phyloP scores from a whole-genome alignment of 805 yeast species.

The Metahyphopichia silvanorum region DNA sequence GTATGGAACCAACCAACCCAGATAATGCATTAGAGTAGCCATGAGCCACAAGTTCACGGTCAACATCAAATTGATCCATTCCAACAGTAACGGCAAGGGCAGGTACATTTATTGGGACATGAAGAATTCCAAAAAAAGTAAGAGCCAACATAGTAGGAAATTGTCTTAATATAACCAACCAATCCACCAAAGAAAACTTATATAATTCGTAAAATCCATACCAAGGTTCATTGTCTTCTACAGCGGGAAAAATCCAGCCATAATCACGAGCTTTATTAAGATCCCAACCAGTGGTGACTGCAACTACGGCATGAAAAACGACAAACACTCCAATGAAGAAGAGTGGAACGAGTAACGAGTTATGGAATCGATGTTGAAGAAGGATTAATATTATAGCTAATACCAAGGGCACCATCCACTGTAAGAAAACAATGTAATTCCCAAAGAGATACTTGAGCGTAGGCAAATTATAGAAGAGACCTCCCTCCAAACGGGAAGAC shows the following conservation, averaged over 20 bases:
- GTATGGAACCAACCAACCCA: slow-evolving; percentile 84
- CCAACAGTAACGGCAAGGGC: slow-evolving; percentile 90
- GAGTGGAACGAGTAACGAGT: slow-evolving; percentile 75
- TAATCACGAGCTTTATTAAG: slow-evolving; percentile 57
- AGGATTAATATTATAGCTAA: slow-evolving; percentile 60
- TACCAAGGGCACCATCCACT: slow-evolving; percentile 67
- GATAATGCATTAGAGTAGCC: slow-evolving; percentile 86
- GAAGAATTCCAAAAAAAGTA: slow-evolving; percentile 92
- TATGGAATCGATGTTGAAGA: slow-evolving; percentile 52
- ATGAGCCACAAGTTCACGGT: slow-evolving; percentile 90
- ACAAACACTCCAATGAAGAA: slow-evolving; percentile 72
- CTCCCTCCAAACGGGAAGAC: slow-evolving; percentile 74
- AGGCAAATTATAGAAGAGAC: slow-evolving; percentile 58
- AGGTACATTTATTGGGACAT: slow-evolving; percentile 97
- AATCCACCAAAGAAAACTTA: slow-evolving; percentile 67
- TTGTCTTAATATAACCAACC: slow-evolving; percentile 64
- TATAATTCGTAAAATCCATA: slow-evolving; percentile 76
- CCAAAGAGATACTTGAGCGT: slow-evolving; percentile 54
- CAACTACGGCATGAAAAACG: slow-evolving; percentile 65
- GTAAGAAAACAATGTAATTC: slow-evolving; percentile 22
- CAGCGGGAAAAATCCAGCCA: slow-evolving; percentile 85
- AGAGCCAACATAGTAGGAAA: slow-evolving; percentile 93
- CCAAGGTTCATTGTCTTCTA: slow-evolving; percentile 77
- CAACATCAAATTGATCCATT: slow-evolving; percentile 84
- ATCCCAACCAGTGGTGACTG: slow-evolving; percentile 62